These are phyloP conservation scores for Calonectria naviculata DNA, from an alignment of 2,329 filamentous ascomycete species.

Conservation along the genomic window DNA sequence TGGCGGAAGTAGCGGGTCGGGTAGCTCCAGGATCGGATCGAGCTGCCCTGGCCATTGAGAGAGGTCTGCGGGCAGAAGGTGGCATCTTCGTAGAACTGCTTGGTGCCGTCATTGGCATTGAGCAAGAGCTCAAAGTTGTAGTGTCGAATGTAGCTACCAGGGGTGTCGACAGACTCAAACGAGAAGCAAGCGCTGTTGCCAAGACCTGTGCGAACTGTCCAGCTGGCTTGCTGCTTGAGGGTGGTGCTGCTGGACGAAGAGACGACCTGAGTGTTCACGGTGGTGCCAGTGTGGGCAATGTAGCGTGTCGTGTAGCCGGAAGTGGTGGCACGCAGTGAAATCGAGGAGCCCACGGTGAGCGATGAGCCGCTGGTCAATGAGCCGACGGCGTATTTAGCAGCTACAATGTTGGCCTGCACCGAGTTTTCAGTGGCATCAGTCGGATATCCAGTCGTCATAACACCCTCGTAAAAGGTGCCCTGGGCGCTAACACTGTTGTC, in stretches of 20 bases:
- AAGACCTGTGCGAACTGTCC: constrained; percentile 65
- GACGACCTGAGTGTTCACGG: constrained; percentile 66
- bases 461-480: constrained; percentile 74
- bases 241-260: constrained; percentile 59
- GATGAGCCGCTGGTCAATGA: constrained; percentile 59
- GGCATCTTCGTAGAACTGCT: constrained; percentile 69
- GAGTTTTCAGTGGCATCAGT: constrained; percentile 67
- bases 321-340: constrained; percentile 68
- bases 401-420: constrained; percentile 70
- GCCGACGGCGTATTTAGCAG: constrained; percentile 63
- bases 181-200: constrained; percentile 68
- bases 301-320: constrained; percentile 64
- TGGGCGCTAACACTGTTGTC: constrained; percentile 70
- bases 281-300: constrained; percentile 61
- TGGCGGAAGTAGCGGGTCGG: constrained; percentile 70
- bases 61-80: constrained; percentile 69
- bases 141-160: constrained; percentile 70
- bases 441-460: constrained; percentile 72
- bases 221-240: constrained; percentile 64
- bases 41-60: constrained; percentile 61
- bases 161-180: constrained; percentile 68
- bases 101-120: constrained; percentile 62
- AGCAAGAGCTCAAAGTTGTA: constrained; percentile 62
- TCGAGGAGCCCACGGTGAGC: constrained; percentile 58
- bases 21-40: constrained; percentile 69